Percentiles rank a stretch among this genome's conserved stretches.
These are phyloP conservation scores for Phytopythium cucurbitacearum DNA, from an alignment of 352 stramenopile species.

Conservation along the genomic window DNA sequence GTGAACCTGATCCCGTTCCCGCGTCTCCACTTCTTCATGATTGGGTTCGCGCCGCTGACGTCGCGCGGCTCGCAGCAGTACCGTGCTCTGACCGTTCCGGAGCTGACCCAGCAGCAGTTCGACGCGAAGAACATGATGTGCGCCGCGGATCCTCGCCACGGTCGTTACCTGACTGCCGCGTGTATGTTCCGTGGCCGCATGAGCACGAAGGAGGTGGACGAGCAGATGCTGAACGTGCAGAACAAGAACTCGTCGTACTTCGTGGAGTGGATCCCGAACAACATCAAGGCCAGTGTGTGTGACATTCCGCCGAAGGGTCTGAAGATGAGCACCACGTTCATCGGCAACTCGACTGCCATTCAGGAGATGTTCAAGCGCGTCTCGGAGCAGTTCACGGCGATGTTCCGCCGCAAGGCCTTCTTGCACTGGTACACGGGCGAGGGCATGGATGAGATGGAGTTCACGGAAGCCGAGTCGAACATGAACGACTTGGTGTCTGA, in stretches of 20 bases:
- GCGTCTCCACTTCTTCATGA: constrained; percentile 99
- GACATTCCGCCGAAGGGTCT: constrained; percentile 98
- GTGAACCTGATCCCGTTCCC: constrained; percentile 99
- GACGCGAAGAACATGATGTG: constrained; percentile 99
- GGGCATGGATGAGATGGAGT: constrained; percentile 99
- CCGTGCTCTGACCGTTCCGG: constrained; percentile 95
- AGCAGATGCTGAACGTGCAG: constrained; percentile 99
- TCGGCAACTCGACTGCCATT: constrained; percentile 99
- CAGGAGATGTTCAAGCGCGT: constrained; percentile 99
- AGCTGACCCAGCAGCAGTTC: constrained; percentile 98
- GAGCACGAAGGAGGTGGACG: constrained; percentile 99
- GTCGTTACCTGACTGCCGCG: constrained; percentile 98
- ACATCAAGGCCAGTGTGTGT: constrained; percentile 99
- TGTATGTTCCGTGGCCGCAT: constrained; percentile 99
- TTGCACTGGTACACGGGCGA: constrained; percentile 99
- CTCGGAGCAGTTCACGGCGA: constrained; percentile 99
- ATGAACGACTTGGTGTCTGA: constrained; percentile 99
- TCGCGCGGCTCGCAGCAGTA: constrained; percentile 96
- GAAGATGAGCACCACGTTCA: constrained; percentile 98
- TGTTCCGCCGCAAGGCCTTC: constrained; percentile 99
- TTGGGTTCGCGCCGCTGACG: constrained; percentile 98
- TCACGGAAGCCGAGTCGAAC: constrained; percentile 99
- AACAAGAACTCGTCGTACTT: constrained; percentile 99
- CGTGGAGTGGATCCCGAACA: constrained; percentile 99
- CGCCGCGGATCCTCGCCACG: constrained; percentile 97